These are phyloP conservation scores for Pleochaeta shiraiana DNA, from an alignment of 2,329 filamentous ascomycete species.

Conservation along the genomic window DNA sequence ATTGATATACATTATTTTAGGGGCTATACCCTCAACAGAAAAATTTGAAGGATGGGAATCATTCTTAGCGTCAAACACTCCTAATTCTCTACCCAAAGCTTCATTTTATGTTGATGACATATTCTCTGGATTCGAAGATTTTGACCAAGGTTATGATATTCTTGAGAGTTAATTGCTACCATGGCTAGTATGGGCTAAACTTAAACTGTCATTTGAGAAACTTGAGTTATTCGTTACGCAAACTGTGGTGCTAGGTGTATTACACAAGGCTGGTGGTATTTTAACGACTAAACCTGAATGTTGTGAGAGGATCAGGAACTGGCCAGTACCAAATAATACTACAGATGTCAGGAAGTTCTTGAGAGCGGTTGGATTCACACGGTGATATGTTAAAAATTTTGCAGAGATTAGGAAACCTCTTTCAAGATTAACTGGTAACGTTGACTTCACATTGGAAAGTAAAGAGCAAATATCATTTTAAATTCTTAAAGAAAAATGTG, in stretches of 20 bases:
- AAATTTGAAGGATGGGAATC: neutral
- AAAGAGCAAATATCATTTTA: neutral
- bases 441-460: neutral
- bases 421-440: neutral
- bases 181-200: neutral
- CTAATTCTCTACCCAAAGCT: neutral
- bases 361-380: neutral
- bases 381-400: neutral
- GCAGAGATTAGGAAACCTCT: neutral
- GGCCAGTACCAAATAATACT: neutral
- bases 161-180: neutral
- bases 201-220: neutral
- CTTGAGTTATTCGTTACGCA: neutral
- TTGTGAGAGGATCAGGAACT: neutral
- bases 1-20: conserved; percentile 1
- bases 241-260: conserved; percentile 1
- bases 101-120: neutral
- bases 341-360: neutral
- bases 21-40: neutral
- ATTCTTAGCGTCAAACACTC: neutral
- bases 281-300: neutral
- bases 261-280: neutral
- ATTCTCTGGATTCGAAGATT: neutral
- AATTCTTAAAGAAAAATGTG: neutral
- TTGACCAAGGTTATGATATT: conserved; percentile 1